These are phyloP conservation scores for Deuterostichococcus epilithicus DNA, from an alignment of 139 green algal genomes.

Conservation along the genomic window DNA sequence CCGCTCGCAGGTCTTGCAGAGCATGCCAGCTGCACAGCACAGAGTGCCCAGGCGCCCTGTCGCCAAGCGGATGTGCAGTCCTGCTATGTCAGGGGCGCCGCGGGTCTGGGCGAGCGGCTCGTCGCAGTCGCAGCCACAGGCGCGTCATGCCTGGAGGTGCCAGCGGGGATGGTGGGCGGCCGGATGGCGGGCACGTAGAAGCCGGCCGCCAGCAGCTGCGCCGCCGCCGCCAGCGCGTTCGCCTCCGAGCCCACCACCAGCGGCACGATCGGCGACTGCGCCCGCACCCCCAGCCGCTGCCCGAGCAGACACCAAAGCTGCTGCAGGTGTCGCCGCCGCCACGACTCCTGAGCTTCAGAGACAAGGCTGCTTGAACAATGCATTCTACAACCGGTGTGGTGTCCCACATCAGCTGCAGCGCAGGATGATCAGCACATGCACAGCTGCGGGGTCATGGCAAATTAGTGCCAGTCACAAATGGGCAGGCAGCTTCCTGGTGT, in stretches of 20 bases:
- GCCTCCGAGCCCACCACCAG: conserved; percentile 76
- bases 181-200: conserved; percentile 90
- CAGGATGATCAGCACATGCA: background rate
- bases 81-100: background rate
- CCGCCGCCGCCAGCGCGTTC: conserved; percentile 47
- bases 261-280: conserved; percentile 76
- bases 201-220: conserved; percentile 51
- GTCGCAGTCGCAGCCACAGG: too few species aligned
- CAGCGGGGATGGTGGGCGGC: conserved; percentile 82
- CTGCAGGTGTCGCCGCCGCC: conserved; percentile 67
- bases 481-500: background rate
- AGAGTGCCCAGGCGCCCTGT: too few species aligned
- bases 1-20: too few species aligned
- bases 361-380: background rate
- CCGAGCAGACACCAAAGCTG: conserved; percentile 39
- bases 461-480: too few species aligned
- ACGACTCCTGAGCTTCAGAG: conserved; percentile 66
- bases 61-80: background rate
- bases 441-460: background rate
- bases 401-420: background rate
- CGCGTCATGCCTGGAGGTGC: conserved; percentile 62
- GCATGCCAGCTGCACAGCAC: too few species aligned
- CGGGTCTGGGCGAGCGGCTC: background rate
- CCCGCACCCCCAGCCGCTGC: conserved; percentile 40
- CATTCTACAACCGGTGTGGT: background rate